Evolutionary conservation across 116 monocot species (phyloP), one percentile per base, ranked within the genome.

Genomic region (Zostera marina): DNA sequence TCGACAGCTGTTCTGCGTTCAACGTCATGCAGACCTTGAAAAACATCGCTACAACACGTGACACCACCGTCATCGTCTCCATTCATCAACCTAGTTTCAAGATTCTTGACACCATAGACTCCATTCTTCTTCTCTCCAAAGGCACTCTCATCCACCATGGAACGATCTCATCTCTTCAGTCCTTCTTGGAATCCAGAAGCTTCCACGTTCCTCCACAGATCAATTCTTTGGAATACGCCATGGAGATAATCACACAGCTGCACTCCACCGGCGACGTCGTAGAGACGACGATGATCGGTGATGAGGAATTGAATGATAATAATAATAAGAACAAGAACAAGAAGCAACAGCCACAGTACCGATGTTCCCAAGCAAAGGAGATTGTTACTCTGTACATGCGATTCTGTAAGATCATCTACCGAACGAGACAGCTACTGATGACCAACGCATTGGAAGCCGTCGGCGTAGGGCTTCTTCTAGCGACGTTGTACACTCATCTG

Each of bases 51-150:
- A 38, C 47, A 13, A 20, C 70, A 44, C 78, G 84, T n/a, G 41
- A 61, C 6, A 60, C 74, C 22, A 76, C 85, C n/a, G 72, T 94
- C 25, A 40, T 94, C 4, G 72, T 88, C n/a, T 74, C 82, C 63
- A 88, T 88, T 65, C 94, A 94, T 74, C 85, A 88, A 51, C 85
- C 94, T 11, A 88, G 84, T 64, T 79, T 66, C 56, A 79, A 77
- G 51, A 72, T 94, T 56, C 75, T 88, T 63, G 73, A 77, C 58
- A 58, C 63, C 63, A 67, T 88, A 43, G 79, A 84, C 71, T 76
- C 84, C 42, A 63, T 94, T 22, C 84, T 94, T 11, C 88, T 94
- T 23, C 70, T 88, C 38, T 82, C 74, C 10, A 71, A 74, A 19
- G 94, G 94, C 44, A 26, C 73, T 9, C 85, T 88, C 13, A 53